Conservation (phyloP, 768 basidiomycete genomes). For the Russula sp. region DNA sequence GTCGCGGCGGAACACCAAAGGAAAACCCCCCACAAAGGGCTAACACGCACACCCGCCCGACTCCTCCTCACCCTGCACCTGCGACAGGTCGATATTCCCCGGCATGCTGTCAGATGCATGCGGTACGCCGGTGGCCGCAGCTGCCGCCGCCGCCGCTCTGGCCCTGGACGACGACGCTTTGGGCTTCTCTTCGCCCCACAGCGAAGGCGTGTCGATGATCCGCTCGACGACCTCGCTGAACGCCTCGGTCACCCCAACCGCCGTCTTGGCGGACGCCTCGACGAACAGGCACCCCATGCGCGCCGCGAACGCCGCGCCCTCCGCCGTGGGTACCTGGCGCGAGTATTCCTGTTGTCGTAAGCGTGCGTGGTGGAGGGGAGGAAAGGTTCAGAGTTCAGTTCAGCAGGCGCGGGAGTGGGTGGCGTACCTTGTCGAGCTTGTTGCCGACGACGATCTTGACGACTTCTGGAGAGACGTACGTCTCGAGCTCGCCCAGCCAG, state of each 20-base stretch:
- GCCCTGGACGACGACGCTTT: slow-evolving; percentile 25
- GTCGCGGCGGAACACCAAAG: too few species aligned
- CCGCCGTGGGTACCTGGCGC: slow-evolving; percentile 73
- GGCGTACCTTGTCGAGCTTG: slow-evolving; percentile 81
- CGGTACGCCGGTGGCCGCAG: not conserved
- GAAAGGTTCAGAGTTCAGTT: not conserved
- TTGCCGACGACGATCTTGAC: slow-evolving; percentile 94
- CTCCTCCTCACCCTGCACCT: slow-evolving; percentile 21
- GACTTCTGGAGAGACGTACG: slow-evolving; percentile 79
- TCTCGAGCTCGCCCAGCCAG: slow-evolving; percentile 92
- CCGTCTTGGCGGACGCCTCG: slow-evolving; percentile 91
- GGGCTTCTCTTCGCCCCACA: slow-evolving; percentile 49
- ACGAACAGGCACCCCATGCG: slow-evolving; percentile 83
- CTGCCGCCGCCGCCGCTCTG: slow-evolving; percentile 2
- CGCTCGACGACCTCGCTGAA: slow-evolving; percentile 72
- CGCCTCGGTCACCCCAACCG: slow-evolving; percentile 72
- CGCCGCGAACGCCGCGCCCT: slow-evolving; percentile 74
- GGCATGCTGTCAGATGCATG: slow-evolving; percentile 33
- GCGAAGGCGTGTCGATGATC: slow-evolving; percentile 77
- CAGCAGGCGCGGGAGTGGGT: too few species aligned
- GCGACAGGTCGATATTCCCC: slow-evolving; percentile 37
- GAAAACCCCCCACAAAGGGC: not conserved
- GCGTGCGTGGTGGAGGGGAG: not conserved
- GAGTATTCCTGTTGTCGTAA: slow-evolving; percentile 64
- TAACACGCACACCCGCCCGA: slow-evolving; percentile 35